These are phyloP conservation scores for Amyloporia xantha DNA, from an alignment of 768 basidiomycete species.

Conservation along the genomic window DNA sequence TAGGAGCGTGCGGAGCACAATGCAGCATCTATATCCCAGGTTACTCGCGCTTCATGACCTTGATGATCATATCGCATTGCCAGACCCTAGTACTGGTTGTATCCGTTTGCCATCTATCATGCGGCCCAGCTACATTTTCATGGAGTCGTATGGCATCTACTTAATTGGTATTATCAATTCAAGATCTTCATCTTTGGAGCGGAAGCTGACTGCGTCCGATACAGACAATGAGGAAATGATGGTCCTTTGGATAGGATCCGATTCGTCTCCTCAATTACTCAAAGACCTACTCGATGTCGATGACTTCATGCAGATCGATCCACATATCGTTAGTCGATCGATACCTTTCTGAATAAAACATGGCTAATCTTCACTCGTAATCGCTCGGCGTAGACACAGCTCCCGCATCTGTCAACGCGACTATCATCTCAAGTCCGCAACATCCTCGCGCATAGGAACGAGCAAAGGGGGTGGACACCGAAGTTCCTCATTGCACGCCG, in stretches of 20 bases:
- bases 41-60: conserved; percentile 87
- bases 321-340: conserved; percentile 53
- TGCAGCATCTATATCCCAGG: conserved; percentile 83
- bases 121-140: conserved; percentile 76
- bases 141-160: conserved; percentile 91
- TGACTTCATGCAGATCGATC: conserved; percentile 62
- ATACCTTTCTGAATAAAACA: too few relatives aligned
- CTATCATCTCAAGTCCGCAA: conserved; percentile 84
- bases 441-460: conserved; percentile 64
- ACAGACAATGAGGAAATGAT: conserved; percentile 83
- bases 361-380: conserved; percentile 2
- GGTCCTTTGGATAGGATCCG: conserved; percentile 87
- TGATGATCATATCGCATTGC: conserved; percentile 60
- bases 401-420: conserved; percentile 66
- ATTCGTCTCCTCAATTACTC: conserved; percentile 75
- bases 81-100: conserved; percentile 49
- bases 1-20: conserved; percentile 59
- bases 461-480: conserved; percentile 44
- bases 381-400: conserved; percentile 40
- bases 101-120: conserved; percentile 70
- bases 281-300: conserved; percentile 82
- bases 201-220: neutral
- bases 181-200: neutral
- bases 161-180: conserved; percentile 62
- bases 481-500: conserved; percentile 81